A percentile compares a stretch with the other conserved stretches of the same genome.
These are phyloP conservation scores for Glycine tomentella DNA, from an alignment of 306 rosid species.

Conservation along the genomic window DNA sequence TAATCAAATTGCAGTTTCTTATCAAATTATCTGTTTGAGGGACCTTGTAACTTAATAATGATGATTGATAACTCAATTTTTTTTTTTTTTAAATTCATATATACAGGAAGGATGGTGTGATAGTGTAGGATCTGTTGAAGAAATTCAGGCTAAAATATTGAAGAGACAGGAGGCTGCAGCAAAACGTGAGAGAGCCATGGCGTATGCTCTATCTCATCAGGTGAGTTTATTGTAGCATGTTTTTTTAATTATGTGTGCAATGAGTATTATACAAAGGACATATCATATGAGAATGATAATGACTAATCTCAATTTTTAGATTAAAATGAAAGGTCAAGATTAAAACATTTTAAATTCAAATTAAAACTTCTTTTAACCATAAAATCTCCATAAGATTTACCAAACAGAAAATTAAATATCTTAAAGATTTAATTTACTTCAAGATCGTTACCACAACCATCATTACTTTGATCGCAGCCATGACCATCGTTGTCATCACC, in stretches of 20 bases:
- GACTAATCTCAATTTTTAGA: no score
- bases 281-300: no score
- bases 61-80: not conserved
- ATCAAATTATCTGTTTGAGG: constrained; percentile 16
- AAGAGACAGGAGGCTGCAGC: constrained; percentile 99
- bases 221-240: constrained; percentile 50
- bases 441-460: no score
- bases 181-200: constrained; percentile 98
- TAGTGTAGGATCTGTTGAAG: constrained; percentile 81
- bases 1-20: constrained; percentile 8
- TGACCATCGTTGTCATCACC: no score
- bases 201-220: constrained; percentile 95
- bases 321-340: no score
- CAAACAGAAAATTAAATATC: no score
- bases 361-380: no score
- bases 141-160: constrained; percentile 82
- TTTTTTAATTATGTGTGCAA: constrained; percentile 20
- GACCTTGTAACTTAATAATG: constrained; percentile 15
- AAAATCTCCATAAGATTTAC: no score
- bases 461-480: no score
- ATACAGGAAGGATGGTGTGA: constrained; percentile 98
- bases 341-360: no score
- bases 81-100: not conserved
- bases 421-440: no score
- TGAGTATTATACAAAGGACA: not conserved